Evolutionary conservation across 2,329 filamentous ascomycete genomes (phyloP), one percentile per base, ranked within the genome.

Genomic region (Ascosphaera aggregata): DNA sequence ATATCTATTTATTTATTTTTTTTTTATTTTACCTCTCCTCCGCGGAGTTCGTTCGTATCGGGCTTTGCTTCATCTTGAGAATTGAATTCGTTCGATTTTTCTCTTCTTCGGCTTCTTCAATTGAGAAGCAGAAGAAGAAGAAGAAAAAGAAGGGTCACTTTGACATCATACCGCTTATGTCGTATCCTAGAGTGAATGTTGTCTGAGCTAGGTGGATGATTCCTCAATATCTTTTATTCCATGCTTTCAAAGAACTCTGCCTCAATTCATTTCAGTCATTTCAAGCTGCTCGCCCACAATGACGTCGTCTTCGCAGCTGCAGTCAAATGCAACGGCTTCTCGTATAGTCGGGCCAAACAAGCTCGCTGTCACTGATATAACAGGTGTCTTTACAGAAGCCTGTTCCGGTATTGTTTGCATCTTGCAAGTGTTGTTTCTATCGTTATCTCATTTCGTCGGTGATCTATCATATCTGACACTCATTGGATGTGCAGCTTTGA

Each of bases 401-500:
- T 64, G 65, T 39, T 60, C 56, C 34, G 62, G 68, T 70, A 52
- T 18, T 30, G 8, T 8, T 17, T 5, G 9, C 30, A 20, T n/a
- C 18, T 2, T 15, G 4, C 11, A 19, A 20, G 13, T 13, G 2
- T 27, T 39, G 13, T 7, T 17, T 4, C 4, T n/a, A 18, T 8
- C 36, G 8, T 20, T 18, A 22, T 15, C 7, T 34, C 15, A 18
- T 15, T 18, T 19, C 9, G 37, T 20, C 9, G 15, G 19, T 2
- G 2, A 8, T 35, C 13, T 39, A 18, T 24, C 7, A 40, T 13
- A 22, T 31, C 36, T 40, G 30, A 42, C 31, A 44, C 43, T 36
- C 22, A 34, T n/a, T n/a, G 30, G 18, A 30, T 15, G 32, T 7
- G 16, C 44, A 92, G 84, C 72, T 44, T 63, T 95, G 41, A 60